phyloP scores from a whole-genome alignment of 306 rosid species.

The Purshia tridentata region DNA sequence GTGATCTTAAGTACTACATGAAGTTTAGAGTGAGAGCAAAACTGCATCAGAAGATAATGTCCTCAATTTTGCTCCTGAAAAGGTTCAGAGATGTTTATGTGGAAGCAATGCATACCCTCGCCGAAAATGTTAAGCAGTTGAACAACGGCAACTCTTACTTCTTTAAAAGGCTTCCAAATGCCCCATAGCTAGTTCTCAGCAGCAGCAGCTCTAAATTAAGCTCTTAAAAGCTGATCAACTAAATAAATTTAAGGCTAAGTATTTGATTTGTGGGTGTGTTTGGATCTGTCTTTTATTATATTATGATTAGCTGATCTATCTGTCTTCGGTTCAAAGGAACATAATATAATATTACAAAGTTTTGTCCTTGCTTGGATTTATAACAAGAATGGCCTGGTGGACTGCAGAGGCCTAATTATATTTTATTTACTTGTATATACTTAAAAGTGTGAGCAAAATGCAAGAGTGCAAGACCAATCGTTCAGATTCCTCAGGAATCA shows the following conservation, averaged over 20 bases:
- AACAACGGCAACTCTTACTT: constrained; percentile 16
- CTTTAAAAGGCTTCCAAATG: constrained; percentile 12
- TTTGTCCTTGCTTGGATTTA: too few species aligned
- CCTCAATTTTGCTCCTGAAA: constrained; percentile 5
- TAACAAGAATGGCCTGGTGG: too few species aligned
- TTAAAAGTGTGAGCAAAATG: too few species aligned
- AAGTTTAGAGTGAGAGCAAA: not conserved
- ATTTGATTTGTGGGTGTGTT: not conserved
- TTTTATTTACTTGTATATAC: too few species aligned
- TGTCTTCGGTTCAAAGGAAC: too few species aligned
- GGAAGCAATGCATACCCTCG: constrained; percentile 20
- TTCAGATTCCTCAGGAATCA: too few species aligned
- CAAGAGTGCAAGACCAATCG: too few species aligned
- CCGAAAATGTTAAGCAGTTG: constrained; percentile 21
- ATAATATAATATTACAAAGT: too few species aligned
- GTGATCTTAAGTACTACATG: constrained; percentile 1
- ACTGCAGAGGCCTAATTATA: too few species aligned
- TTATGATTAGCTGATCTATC: too few species aligned
- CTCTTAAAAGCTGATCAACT: not conserved
- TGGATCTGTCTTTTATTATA: not conserved
- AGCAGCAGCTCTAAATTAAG: not conserved
- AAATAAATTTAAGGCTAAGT: not conserved
- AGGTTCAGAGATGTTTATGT: constrained; percentile 19
- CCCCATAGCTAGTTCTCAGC: not conserved
- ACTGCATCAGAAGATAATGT: constrained; percentile 17